Conservation (phyloP, 768 basidiomycete genomes). For the Naganishia onofrii region DNA sequence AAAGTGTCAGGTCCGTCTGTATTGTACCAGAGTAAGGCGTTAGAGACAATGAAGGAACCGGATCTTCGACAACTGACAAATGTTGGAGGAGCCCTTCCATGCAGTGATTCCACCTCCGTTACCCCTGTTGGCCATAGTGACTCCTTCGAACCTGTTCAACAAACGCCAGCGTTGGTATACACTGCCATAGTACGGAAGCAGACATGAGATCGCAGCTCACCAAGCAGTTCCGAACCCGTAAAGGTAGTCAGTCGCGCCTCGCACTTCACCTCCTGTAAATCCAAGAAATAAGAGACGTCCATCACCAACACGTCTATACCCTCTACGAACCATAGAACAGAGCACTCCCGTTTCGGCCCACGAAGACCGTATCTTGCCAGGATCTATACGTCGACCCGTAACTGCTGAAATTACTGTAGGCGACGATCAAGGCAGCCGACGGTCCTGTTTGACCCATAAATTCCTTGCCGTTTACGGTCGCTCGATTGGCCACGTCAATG, state of each 20-base stretch:
- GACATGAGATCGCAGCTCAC: background rate
- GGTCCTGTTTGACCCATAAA: conserved; percentile 55
- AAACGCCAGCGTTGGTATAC: background rate
- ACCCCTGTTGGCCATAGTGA: conserved; percentile 62
- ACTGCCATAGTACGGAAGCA: background rate
- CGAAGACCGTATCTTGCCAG: conserved; percentile 68
- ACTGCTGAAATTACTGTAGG: conserved; percentile 67
- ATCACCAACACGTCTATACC: no score
- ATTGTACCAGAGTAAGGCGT: no score
- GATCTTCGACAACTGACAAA: conserved; percentile 22
- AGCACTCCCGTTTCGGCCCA: conserved; percentile 53
- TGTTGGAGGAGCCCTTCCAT: conserved; percentile 57
- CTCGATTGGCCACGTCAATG: conserved; percentile 66
- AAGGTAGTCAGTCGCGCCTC: conserved; percentile 64
- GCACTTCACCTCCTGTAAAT: conserved; percentile 65
- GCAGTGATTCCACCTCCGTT: conserved; percentile 67
- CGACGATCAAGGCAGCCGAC: conserved; percentile 64
- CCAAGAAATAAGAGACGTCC: conserved; percentile 54
- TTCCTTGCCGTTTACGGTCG: conserved; percentile 40
- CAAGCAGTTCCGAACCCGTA: conserved; percentile 49
- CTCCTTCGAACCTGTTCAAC: conserved; percentile 60
- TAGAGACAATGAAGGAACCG: no score
- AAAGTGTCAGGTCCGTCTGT: conserved; percentile 29
- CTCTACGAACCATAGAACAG: background rate
- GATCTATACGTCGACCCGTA: conserved; percentile 64